Base-by-base conservation (phyloP, 164 flowering plant species). In the Nelumbo lutea region DNA sequence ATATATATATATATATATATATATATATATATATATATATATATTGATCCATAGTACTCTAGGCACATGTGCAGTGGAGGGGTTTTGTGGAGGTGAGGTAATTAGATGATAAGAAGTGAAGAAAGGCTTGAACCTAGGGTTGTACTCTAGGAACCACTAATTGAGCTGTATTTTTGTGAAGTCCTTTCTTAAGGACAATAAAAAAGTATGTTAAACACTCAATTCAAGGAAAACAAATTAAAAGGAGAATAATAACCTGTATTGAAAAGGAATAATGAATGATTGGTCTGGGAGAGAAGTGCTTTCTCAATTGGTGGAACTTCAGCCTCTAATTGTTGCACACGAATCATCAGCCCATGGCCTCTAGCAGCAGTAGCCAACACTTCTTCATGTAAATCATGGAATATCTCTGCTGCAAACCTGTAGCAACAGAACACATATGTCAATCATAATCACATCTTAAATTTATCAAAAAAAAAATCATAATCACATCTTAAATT, bases 331-430 rank as follows among this genome's bases (percentile, higher is more conserved):
- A 96, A 80, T 70, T 96, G 99, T 68, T 96, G 95, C 15, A 93
- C 91, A 58, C 99, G 96, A 76, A 62, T 83, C 82, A 84, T 84
- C 57, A 96, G 77, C 65, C 88, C 85, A 80, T 96, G 99, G 68
- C 99, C 96, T 80, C 99, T 87, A 46, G 96, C 81, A 67, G 98
- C 84, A 69, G 97, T 93, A 40, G 82, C 90, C 90, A 93, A 86
- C 70, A 91, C 92, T 83, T 96, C 97, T 76, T 93, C 99, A 76
- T 96, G 98, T 80, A 96, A 80, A 71, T 85, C 90, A 73, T 88
- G 96, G 73, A 96, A 96, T 75, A 96, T 83, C 77, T 90, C 97
- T 39, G 99, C 98, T 67, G 98, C 98, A 88, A 96, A 96, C 81
- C 99, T 95, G 75, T 62, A 65, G 59, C 46, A 72, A 68, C 44